A percentile compares a stretch with the other conserved stretches of the same genome.
phyloP scores from a whole-genome alignment of 1,139 yeast species.

The Pichia sp. region DNA sequence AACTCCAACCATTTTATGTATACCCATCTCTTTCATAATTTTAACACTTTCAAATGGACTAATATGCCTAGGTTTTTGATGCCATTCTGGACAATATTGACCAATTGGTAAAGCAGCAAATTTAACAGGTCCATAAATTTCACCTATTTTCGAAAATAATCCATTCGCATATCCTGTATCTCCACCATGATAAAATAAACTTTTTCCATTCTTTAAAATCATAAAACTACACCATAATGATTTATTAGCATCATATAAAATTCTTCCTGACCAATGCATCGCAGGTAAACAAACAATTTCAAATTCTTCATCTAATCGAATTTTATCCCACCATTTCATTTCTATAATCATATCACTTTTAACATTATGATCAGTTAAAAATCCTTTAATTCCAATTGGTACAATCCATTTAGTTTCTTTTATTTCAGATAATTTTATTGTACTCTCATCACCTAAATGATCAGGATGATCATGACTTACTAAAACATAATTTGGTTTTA shows the following conservation, averaged over 20 bases:
- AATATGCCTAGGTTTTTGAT: slow-evolving; percentile 82
- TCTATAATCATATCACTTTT: slow-evolving; percentile 47
- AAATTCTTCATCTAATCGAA: slow-evolving; percentile 42
- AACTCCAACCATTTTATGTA: slow-evolving; percentile 69
- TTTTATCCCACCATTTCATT: slow-evolving; percentile 88
- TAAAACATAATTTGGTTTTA: slow-evolving; percentile 61
- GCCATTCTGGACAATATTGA: slow-evolving; percentile 94
- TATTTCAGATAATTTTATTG: slow-evolving; percentile 44
- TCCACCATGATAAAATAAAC: slow-evolving; percentile 84
- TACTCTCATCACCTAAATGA: slow-evolving; percentile 67
- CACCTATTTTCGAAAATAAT: slow-evolving; percentile 58
- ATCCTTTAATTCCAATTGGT: slow-evolving; percentile 68
- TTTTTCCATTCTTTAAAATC: slow-evolving; percentile 56
- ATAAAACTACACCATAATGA: slow-evolving; percentile 88
- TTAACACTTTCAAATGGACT: slow-evolving; percentile 72
- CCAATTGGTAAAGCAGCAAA: slow-evolving; percentile 87
- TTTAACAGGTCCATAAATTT: slow-evolving; percentile 55
- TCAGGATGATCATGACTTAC: slow-evolving; percentile 96
- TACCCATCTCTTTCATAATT: slow-evolving; percentile 58
- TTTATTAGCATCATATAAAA: slow-evolving; percentile 66
- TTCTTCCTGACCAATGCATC: slow-evolving; percentile 96
- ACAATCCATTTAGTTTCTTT: slow-evolving; percentile 72
- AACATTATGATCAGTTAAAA: slow-evolving; percentile 51
- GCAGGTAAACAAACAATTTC: slow-evolving; percentile 88
- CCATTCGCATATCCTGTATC: slow-evolving; percentile 85